These are phyloP conservation scores for Rhizophagus clarus DNA, from an alignment of 192 early-diverging fungal species.

Conservation along the genomic window DNA sequence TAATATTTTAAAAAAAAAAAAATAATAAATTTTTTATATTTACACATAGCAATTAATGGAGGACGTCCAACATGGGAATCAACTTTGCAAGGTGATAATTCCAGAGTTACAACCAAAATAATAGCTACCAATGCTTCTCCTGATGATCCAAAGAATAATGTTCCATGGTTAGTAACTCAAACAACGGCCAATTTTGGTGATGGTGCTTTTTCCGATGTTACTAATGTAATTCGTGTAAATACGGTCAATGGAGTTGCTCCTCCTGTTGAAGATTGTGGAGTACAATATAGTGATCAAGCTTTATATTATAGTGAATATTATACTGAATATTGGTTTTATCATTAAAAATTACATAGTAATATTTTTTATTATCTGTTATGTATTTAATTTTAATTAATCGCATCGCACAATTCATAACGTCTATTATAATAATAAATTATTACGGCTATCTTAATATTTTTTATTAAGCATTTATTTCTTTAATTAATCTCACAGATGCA, in stretches of 20 bases:
- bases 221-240: neutral
- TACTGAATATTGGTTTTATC: neutral
- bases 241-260: neutral
- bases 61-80: neutral
- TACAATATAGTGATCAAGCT: neutral
- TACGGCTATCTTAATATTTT: too few relatives aligned
- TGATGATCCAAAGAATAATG: neutral
- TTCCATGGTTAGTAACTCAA: slow-evolving; percentile 13
- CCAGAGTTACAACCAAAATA: neutral
- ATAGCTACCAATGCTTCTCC: neutral
- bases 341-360: neutral
- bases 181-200: neutral
- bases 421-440: too few relatives aligned
- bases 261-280: neutral
- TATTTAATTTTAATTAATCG: too few relatives aligned
- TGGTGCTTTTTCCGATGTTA: neutral
- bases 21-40: neutral
- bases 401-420: too few relatives aligned
- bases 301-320: neutral
- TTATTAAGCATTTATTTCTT: too few relatives aligned
- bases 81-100: neutral
- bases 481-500: too few relatives aligned
- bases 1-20: too few relatives aligned
- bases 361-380: neutral
- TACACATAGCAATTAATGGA: neutral